A percentile compares a stretch with the other conserved stretches of the same genome.
These are phyloP conservation scores for Fonsecaea pedrosoi DNA, from an alignment of 2,329 filamentous ascomycete species.

Conservation along the genomic window DNA sequence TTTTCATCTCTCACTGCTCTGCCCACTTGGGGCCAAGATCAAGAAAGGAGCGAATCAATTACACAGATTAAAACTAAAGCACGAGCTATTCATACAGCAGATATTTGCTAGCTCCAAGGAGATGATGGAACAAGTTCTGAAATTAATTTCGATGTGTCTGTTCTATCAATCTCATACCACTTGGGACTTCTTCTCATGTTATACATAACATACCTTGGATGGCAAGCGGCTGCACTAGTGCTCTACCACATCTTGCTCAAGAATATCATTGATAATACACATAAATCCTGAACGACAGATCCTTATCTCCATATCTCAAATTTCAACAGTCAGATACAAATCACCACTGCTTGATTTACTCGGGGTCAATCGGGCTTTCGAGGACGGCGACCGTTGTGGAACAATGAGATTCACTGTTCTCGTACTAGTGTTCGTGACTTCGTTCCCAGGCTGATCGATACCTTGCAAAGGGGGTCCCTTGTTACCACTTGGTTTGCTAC, in stretches of 20 bases:
- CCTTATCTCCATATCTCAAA: slow-evolving; percentile 11
- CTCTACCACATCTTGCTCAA: slow-evolving; percentile 2
- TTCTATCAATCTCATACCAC: slow-evolving; percentile 2
- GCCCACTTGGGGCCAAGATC: not conserved
- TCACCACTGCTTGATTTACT: slow-evolving; percentile 38
- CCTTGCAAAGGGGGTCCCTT: slow-evolving; percentile 13
- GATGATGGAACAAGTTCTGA: not conserved
- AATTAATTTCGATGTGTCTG: slow-evolving; percentile 10
- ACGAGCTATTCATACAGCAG: not conserved
- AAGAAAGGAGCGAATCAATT: not conserved
- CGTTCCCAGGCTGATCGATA: slow-evolving; percentile 21
- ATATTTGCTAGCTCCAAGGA: not conserved
- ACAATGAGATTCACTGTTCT: slow-evolving; percentile 11
- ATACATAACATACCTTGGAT: not conserved
- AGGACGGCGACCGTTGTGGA: slow-evolving; percentile 28
- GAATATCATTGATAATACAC: slow-evolving; percentile 12
- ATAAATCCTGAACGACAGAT: not conserved
- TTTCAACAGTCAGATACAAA: slow-evolving; percentile 36
- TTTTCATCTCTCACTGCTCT: too few relatives aligned
- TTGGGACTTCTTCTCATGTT: not conserved
- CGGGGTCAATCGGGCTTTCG: slow-evolving; percentile 35
- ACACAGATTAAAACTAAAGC: not conserved
- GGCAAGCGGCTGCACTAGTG: not conserved
- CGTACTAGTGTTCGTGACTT: slow-evolving; percentile 13
- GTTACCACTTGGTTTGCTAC: slow-evolving; percentile 19